phyloP scores from a whole-genome alignment of 345 rosid genomes.

The Xanthoceras sorbifolium region DNA sequence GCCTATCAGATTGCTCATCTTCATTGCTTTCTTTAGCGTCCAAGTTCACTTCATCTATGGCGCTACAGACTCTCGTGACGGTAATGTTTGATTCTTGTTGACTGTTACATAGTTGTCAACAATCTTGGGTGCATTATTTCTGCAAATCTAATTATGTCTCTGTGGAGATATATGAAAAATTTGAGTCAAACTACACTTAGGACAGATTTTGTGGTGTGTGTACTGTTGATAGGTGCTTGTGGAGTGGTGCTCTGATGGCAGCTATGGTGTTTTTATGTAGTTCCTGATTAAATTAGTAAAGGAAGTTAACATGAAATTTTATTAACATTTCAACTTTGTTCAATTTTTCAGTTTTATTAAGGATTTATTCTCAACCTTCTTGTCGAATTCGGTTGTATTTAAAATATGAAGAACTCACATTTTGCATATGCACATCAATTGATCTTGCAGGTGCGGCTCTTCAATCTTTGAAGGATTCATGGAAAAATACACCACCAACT shows the following conservation, averaged over 20 bases:
- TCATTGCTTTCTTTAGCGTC: constrained; percentile 6
- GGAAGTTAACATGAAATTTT: background rate
- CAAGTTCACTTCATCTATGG: background rate
- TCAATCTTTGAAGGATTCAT: constrained; percentile 71
- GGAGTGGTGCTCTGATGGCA: too few species aligned
- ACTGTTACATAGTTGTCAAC: background rate
- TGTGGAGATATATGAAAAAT: background rate
- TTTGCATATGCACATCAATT: background rate
- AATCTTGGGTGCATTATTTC: too few species aligned
- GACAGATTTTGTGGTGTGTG: too few species aligned
- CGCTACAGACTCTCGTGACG: constrained; percentile 12
- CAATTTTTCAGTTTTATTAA: too few species aligned
- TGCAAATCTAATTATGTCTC: background rate
- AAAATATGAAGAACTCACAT: background rate
- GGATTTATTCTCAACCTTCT: background rate
- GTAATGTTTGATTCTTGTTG: background rate
- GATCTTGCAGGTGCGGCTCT: constrained; percentile 60
- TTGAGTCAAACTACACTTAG: background rate
- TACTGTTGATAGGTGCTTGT: too few species aligned
- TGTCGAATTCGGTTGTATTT: too few species aligned
- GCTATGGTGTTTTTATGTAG: too few species aligned
- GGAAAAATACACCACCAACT: constrained; percentile 77
- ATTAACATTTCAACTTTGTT: background rate
- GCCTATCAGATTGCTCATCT: constrained; percentile 8
- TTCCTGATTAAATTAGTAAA: too few species aligned